Conservation (phyloP, 768 basidiomycete genomes). For the Russula foetens region DNA sequence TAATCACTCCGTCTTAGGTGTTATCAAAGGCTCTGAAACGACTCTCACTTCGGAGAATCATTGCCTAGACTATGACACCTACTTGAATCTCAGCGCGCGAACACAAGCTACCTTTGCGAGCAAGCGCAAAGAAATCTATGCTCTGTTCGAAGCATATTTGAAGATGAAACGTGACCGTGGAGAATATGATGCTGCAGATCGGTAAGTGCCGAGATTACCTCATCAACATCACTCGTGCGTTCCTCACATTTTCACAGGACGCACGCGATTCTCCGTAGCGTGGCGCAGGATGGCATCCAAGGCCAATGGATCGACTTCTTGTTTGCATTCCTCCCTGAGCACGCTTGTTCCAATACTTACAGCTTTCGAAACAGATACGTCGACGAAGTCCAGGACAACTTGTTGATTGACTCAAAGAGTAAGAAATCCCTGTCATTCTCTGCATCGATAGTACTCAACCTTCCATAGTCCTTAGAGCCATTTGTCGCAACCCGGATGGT, state of each 20-base stretch:
- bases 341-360: neutral
- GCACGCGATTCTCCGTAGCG: constrained; percentile 5
- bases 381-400: constrained; percentile 61
- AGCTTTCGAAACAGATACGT: constrained; percentile 42
- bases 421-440: constrained; percentile 16
- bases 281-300: constrained; percentile 2
- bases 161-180: constrained; percentile 35
- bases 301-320: constrained; percentile 10
- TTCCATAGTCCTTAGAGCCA: constrained; percentile 43
- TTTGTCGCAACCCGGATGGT: constrained; percentile 56
- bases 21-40: constrained; percentile 60
- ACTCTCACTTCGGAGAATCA: constrained; percentile 26
- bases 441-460: neutral
- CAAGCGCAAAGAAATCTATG: constrained; percentile 41
- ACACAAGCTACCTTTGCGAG: constrained; percentile 47
- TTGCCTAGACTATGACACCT: constrained; percentile 12
- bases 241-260: neutral
- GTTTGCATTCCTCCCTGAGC: neutral
- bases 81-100: constrained; percentile 37
- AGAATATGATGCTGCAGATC: constrained; percentile 55
- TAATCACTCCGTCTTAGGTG: constrained; percentile 30
- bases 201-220: constrained; percentile 30
- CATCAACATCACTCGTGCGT: too few relatives aligned
- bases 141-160: constrained; percentile 44
- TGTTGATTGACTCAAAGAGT: constrained; percentile 58